Evolutionary conservation across 306 rosid species (phyloP).

Genomic region (Astragalus membranaceus): DNA sequence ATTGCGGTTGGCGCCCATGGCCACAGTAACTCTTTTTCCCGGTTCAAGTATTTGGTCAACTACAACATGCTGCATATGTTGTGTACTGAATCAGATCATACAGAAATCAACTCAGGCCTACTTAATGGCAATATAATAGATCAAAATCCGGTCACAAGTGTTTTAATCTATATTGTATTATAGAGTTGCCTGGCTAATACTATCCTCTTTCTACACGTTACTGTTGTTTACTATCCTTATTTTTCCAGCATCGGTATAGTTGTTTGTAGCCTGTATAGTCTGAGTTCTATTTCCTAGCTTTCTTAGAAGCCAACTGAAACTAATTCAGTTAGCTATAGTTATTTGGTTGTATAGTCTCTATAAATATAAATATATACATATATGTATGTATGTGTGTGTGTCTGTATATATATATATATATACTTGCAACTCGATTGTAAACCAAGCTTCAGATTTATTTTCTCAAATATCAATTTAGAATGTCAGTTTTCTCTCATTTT

Average conservation of each 20-base stretch:
- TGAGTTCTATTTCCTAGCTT: neutral
- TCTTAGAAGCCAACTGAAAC: neutral
- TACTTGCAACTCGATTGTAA: neutral
- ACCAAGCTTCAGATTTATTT: neutral
- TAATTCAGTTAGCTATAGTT: neutral
- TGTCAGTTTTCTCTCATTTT: neutral
- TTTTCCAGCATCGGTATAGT: neutral
- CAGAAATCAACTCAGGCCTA: constrained; percentile 1
- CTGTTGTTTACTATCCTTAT: neutral
- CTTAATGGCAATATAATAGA: neutral
- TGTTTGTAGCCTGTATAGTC: neutral
- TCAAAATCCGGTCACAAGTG: neutral
- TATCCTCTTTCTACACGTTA: neutral
- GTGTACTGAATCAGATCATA: constrained; percentile 22
- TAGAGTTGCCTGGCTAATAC: neutral
- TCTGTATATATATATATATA: neutral
- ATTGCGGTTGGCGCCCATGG: constrained; percentile 88
- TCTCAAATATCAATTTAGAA: neutral
- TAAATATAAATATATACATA: neutral
- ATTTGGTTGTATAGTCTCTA: neutral
- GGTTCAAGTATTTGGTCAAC: constrained; percentile 81
- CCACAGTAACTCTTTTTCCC: constrained; percentile 79
- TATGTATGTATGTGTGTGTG: too few relatives aligned
- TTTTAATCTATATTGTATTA: neutral
- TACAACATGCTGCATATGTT: constrained; percentile 52